Evolutionary conservation across 2,329 filamentous ascomycete species (phyloP).

Genomic region (Parastagonospora nodorum): DNA sequence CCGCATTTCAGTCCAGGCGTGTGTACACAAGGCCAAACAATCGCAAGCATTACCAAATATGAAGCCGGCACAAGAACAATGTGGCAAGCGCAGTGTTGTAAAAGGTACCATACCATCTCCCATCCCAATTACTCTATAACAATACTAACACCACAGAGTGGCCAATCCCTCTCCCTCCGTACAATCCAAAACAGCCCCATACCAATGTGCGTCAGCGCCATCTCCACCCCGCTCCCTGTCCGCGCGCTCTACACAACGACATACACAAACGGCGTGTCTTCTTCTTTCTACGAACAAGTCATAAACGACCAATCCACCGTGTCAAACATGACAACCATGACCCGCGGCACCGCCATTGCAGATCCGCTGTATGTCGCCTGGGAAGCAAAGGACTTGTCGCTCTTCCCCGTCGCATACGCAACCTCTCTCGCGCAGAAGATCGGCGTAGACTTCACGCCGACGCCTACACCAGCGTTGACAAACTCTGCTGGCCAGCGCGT

Average conservation of each 20-base stretch:
- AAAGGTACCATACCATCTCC: conserved; percentile 1
- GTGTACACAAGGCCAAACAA: conserved; percentile 7
- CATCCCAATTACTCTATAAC: neutral
- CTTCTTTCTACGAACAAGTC: conserved; percentile 3
- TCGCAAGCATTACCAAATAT: conserved; percentile 7
- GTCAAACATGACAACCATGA: conserved; percentile 4
- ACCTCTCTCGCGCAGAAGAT: conserved; percentile 6
- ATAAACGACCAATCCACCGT: conserved; percentile 4
- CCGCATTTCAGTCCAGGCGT: conserved; percentile 7
- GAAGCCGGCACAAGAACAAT: conserved; percentile 1
- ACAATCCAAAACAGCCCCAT: neutral
- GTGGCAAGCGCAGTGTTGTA: conserved; percentile 9
- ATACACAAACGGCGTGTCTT: neutral
- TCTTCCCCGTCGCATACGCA: conserved; percentile 5
- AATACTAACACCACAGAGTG: neutral
- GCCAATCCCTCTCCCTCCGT: neutral
- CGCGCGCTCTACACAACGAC: conserved; percentile 3
- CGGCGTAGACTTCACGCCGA: conserved; percentile 5
- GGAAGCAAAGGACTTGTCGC: conserved; percentile 2
- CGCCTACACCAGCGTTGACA: conserved; percentile 1
- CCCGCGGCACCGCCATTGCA: conserved; percentile 3
- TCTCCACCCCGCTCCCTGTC: conserved; percentile 2
- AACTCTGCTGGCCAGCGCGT: too few species aligned
- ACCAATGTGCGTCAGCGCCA: conserved; percentile 2
- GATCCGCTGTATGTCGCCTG: conserved; percentile 8